These are phyloP conservation scores for Albifimbria verrucaria DNA, from an alignment of 2,329 filamentous ascomycete species.

Conservation along the genomic window DNA sequence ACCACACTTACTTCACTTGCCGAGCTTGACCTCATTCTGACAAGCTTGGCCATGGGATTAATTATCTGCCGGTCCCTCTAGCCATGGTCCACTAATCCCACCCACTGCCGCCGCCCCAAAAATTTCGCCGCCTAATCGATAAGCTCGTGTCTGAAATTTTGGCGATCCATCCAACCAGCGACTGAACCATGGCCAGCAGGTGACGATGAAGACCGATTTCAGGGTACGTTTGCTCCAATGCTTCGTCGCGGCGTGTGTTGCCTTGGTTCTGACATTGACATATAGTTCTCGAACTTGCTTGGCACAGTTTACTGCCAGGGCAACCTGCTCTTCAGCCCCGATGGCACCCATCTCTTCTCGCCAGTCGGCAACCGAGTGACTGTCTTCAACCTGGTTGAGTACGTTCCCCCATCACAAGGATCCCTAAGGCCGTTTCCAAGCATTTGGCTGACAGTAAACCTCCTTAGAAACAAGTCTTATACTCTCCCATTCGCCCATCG, in stretches of 20 bases:
- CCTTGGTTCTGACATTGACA: background rate
- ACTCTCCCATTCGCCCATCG: slow-evolving; percentile 89
- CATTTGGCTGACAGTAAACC: background rate
- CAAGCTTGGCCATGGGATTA: slow-evolving; percentile 26
- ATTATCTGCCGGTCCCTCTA: slow-evolving; percentile 27
- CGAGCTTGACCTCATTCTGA: slow-evolving; percentile 9
- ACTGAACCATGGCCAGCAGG: slow-evolving; percentile 32
- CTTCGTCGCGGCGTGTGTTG: background rate
- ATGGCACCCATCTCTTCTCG: slow-evolving; percentile 92
- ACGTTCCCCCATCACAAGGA: slow-evolving; percentile 26
- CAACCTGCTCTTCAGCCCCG: slow-evolving; percentile 92
- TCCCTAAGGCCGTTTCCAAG: background rate
- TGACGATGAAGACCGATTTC: slow-evolving; percentile 97
- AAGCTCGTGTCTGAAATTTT: slow-evolving; percentile 29
- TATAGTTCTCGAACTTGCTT: slow-evolving; percentile 93
- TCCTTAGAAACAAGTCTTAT: slow-evolving; percentile 73
- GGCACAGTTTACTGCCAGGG: slow-evolving; percentile 98
- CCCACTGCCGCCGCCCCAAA: slow-evolving; percentile 14
- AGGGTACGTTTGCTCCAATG: slow-evolving; percentile 58
- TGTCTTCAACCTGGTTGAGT: slow-evolving; percentile 96
- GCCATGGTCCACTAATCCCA: slow-evolving; percentile 3
- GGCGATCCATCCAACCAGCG: slow-evolving; percentile 18
- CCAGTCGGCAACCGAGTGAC: slow-evolving; percentile 95
- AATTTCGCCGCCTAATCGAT: slow-evolving; percentile 29
- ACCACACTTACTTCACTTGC: slow-evolving; percentile 12